phyloP scores from a whole-genome alignment of 2,329 filamentous ascomycete genomes.

The Davidsoniella neocaledoniae region DNA sequence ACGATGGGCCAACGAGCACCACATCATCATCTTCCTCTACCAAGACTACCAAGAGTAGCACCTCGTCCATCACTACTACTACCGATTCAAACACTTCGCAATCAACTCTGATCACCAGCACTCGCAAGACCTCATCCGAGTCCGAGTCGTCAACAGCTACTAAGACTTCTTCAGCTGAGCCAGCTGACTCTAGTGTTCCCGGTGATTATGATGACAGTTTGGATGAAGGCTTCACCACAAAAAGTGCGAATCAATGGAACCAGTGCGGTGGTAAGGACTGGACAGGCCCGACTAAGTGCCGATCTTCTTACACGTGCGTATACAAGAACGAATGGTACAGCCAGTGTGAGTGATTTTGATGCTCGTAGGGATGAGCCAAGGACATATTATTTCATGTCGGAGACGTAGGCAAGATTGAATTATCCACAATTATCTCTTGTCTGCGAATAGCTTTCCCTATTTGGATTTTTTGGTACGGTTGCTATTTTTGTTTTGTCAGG shows the following conservation, averaged over 20 bases:
- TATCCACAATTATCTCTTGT: no score
- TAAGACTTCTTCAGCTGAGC: background rate
- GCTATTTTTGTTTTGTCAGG: no score
- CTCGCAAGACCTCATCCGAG: background rate
- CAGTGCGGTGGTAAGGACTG: slow-evolving; percentile 15
- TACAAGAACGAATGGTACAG: slow-evolving; percentile 15
- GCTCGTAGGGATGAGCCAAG: no score
- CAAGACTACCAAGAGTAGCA: background rate
- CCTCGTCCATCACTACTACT: slow-evolving; percentile 11
- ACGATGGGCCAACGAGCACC: background rate
- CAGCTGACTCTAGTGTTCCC: background rate
- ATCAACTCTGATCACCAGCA: slow-evolving; percentile 5
- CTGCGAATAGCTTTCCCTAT: no score
- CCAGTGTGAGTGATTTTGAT: slow-evolving; percentile 14
- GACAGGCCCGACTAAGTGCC: slow-evolving; percentile 14
- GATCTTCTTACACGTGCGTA: slow-evolving; percentile 13
- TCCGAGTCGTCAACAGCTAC: background rate
- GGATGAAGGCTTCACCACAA: background rate
- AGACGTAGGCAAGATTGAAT: no score
- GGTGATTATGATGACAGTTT: background rate
- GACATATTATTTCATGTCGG: no score
- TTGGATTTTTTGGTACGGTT: no score
- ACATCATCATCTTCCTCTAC: background rate
- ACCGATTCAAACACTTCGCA: slow-evolving; percentile 10
- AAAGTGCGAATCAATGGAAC: slow-evolving; percentile 13